A percentile compares a stretch with the other conserved stretches of the same genome.
Evolutionary conservation across 345 rosid species (phyloP).

Genomic region (Populus nigra): DNA sequence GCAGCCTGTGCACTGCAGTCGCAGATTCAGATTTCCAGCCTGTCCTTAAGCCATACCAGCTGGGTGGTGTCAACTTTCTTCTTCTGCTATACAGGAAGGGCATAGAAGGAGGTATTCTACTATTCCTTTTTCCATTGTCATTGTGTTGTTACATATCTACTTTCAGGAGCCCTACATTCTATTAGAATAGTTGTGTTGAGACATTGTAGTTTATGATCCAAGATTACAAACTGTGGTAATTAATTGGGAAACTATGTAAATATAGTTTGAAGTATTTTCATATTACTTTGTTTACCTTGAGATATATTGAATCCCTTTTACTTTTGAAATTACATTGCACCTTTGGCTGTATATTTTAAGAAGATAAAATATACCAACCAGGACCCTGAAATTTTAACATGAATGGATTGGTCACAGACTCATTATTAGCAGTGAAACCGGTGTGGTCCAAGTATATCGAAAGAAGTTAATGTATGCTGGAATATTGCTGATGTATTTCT

Average conservation of each 20-base stretch:
- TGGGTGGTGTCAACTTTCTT: slow-evolving; percentile 97
- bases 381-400: not conserved
- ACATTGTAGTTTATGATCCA: not conserved
- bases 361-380: not conserved
- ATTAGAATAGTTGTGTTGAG: not conserved
- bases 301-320: not conserved
- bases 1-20: slow-evolving; percentile 63
- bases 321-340: not conserved
- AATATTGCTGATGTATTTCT: not conserved
- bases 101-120: slow-evolving; percentile 74
- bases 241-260: not conserved
- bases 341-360: not conserved
- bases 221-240: not conserved
- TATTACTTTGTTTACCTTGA: not conserved
- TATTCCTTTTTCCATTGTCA: not conserved
- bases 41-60: slow-evolving; percentile 85
- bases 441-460: not conserved
- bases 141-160: not conserved
- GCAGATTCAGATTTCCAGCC: slow-evolving; percentile 80
- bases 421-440: not conserved
- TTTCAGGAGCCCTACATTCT: not conserved
- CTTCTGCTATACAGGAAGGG: slow-evolving; percentile 78
- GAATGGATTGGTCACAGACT: not conserved
- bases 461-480: not conserved
- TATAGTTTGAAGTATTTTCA: not conserved